Conservation (phyloP, 352 stramenopile genomes). For the Phytophthora idaei region DNA sequence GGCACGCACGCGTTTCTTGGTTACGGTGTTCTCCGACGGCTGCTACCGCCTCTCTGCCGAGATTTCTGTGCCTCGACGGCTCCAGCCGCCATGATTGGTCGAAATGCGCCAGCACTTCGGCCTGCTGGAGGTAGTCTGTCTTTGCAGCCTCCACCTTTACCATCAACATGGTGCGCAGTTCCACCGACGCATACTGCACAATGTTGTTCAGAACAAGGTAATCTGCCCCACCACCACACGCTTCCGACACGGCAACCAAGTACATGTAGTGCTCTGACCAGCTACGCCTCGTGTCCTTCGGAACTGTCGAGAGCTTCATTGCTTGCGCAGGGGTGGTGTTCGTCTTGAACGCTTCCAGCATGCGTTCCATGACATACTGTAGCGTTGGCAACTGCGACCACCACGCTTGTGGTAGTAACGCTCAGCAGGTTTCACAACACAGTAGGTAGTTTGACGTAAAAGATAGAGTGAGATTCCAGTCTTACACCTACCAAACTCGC, state of each 20-base stretch:
- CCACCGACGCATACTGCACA: neutral
- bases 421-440: neutral
- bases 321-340: neutral
- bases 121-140: no score
- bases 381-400: neutral
- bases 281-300: neutral
- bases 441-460: no score
- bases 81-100: no score
- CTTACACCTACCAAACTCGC: no score
- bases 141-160: neutral
- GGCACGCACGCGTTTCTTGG: no score
- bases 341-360: neutral
- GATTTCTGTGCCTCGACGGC: no score
- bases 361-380: neutral
- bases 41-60: no score
- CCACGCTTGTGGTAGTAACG: neutral
- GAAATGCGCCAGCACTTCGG: no score
- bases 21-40: no score
- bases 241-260: neutral
- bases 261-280: conserved; percentile 2
- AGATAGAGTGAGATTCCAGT: no score
- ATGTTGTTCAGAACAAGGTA: neutral
- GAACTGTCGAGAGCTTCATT: neutral
- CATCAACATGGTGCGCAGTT: neutral
- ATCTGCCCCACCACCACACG: neutral